Base-by-base conservation (phyloP, 2,329 filamentous ascomycete species). In the Bipolaris gigantea region DNA sequence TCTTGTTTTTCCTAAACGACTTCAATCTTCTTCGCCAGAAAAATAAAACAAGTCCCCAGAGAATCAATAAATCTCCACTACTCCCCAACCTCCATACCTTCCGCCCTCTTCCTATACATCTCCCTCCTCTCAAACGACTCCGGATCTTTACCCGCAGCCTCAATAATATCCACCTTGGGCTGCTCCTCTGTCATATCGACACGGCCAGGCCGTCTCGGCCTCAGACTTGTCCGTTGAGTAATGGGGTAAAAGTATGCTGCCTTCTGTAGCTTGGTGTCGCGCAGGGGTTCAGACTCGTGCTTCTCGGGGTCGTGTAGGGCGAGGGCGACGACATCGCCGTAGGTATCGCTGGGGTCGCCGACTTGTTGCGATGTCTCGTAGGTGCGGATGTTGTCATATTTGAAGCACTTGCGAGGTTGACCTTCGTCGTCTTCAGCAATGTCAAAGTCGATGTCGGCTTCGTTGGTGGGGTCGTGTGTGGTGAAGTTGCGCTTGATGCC, bases 161-260 rank as follows among this genome's bases (percentile, higher is more conserved):
- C 79, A 38, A 85, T 75, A 56, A 79, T 76, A 63, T 85, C 80
- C 10, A 82, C 74, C 59, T 79, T 76, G 38, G 82, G 70, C 48
- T 70, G 66, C 69, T 80, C 70, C 59, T 78, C 61, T 66, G 73
- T 33, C 70, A 72, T 55, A 62, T 79, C 60, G 64, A 75, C 41
- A 62, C 75, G 59, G 67, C 62, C 67, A 2, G 64, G 83, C 27
- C 79, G 64, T 61, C 77, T 73, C 5, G 77, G 75, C 41, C 77
- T 66, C 43, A 87, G 75, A 19, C 77, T 78, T n/a, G 81, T 81
- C 65, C 81, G 80, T 64, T 81, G 80, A 18, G 80, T 71, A 49
- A 87, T 81, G 0, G 84, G 83, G 57, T 87, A 87, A 67, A 84
- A 85, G 69, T 85, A 87, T 13, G 85, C 85, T 1, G 77, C 84